Percentiles rank a stretch among this genome's conserved stretches.
These are phyloP conservation scores for Papiliotrema fonsecae DNA, from an alignment of 1,284 basidiomycete species.

Conservation along the genomic window DNA sequence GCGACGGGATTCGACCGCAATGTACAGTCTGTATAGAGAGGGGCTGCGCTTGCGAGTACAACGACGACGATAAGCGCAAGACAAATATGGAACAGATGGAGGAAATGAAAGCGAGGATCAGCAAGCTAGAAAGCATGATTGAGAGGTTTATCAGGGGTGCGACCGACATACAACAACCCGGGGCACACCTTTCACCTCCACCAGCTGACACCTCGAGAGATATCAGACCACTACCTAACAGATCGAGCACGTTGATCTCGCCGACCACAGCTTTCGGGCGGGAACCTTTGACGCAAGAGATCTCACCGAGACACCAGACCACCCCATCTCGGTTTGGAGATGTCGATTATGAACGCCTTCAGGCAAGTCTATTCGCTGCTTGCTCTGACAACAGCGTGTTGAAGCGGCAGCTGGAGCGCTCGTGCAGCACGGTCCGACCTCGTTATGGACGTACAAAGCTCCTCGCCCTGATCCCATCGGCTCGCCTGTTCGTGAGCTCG, in stretches of 20 bases:
- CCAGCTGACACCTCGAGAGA: too few relatives aligned
- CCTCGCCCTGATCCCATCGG: neutral
- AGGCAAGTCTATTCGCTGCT: neutral
- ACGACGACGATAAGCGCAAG: slow-evolving; percentile 22
- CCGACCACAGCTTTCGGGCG: neutral
- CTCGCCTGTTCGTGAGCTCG: neutral
- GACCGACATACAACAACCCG: neutral
- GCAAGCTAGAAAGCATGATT: too few relatives aligned
- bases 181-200: neutral
- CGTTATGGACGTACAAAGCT: slow-evolving; percentile 14
- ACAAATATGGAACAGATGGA: slow-evolving; percentile 6
- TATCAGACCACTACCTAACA: too few relatives aligned
- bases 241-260: neutral
- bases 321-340: neutral
- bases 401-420: slow-evolving; percentile 16
- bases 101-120: slow-evolving; percentile 14
- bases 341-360: slow-evolving; percentile 5
- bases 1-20: slow-evolving; percentile 12
- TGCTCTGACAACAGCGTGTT: neutral
- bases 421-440: slow-evolving; percentile 22
- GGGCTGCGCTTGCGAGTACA: slow-evolving; percentile 14
- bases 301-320: neutral
- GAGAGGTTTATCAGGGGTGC: neutral
- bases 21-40: slow-evolving; percentile 13
- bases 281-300: too few relatives aligned